Evolutionary conservation across 2,329 filamentous ascomycete genomes (phyloP).

Genomic region (Lachnellula occidentalis): DNA sequence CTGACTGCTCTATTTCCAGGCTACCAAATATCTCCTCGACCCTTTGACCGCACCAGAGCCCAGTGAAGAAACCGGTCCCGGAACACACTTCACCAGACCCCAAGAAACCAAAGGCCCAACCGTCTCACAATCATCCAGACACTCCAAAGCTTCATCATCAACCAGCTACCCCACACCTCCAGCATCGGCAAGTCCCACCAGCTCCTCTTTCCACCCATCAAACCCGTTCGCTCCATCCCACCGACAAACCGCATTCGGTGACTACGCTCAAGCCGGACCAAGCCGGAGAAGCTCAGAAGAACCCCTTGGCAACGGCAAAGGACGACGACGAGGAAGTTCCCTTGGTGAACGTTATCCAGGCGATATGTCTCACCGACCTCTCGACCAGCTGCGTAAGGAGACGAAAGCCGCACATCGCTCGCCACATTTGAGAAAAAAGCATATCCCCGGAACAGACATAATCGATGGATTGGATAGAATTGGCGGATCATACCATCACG

Average conservation of each 20-base stretch:
- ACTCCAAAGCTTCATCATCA: conserved; percentile 16
- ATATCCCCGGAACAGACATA: conserved; percentile 63
- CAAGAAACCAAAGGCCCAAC: conserved; percentile 31
- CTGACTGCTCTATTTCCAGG: conserved; percentile 38
- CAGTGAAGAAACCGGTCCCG: conserved; percentile 60
- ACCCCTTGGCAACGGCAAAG: conserved; percentile 29
- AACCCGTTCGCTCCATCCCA: conserved; percentile 35
- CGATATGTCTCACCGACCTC: conserved; percentile 59
- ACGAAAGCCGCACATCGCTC: conserved; percentile 59
- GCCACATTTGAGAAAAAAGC: conserved; percentile 59
- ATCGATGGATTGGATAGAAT: conserved; percentile 75
- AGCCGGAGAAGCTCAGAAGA: conserved; percentile 15
- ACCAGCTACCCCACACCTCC: conserved; percentile 43
- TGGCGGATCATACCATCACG: conserved; percentile 73
- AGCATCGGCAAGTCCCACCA: conserved; percentile 47
- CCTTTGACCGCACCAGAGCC: conserved; percentile 65
- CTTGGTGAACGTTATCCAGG: conserved; percentile 55
- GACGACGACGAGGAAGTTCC: conserved; percentile 41
- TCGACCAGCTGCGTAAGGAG: conserved; percentile 61
- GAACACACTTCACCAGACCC: conserved; percentile 40
- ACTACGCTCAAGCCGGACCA: conserved; percentile 23
- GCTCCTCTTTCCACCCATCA: conserved; percentile 40
- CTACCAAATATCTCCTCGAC: conserved; percentile 61
- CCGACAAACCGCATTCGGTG: conserved; percentile 25
- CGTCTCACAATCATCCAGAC: conserved; percentile 20